These are phyloP conservation scores for Trypanosoma lewisi DNA, from an alignment of 208 protist genomes.

Conservation along the genomic window DNA sequence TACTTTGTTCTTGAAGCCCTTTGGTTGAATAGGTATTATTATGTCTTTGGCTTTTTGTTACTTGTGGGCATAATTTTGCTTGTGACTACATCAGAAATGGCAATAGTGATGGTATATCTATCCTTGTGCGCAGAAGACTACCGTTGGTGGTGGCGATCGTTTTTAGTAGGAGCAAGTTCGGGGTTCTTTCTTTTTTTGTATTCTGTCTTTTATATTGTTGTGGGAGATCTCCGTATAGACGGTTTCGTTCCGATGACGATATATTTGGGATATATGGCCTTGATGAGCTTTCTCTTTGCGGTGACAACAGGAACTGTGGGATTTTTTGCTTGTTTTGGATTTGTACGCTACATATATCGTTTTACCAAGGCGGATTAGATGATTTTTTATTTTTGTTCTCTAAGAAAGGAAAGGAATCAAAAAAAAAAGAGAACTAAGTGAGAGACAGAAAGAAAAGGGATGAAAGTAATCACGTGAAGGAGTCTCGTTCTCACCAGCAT, in stretches of 20 bases:
- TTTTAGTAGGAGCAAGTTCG: slow-evolving; percentile 68
- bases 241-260: slow-evolving; percentile 46
- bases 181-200: slow-evolving; percentile 95
- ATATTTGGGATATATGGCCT: slow-evolving; percentile 81
- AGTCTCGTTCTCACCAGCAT: too few relatives aligned
- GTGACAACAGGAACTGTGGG: slow-evolving; percentile 37
- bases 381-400: neutral
- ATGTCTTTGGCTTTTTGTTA: slow-evolving; percentile 95
- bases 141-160: slow-evolving; percentile 97
- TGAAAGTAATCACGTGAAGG: too few relatives aligned
- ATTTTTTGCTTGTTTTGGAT: slow-evolving; percentile 61
- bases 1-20: slow-evolving; percentile 95
- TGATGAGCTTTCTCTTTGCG: slow-evolving; percentile 44
- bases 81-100: slow-evolving; percentile 93
- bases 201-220: slow-evolving; percentile 86
- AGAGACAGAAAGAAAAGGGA: too few relatives aligned
- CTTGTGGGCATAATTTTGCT: slow-evolving; percentile 93
- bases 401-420: neutral
- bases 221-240: slow-evolving; percentile 60
- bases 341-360: slow-evolving; percentile 48
- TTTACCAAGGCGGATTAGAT: slow-evolving; percentile 38
- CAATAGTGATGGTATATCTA: slow-evolving; percentile 97
- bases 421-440: neutral
- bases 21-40: slow-evolving; percentile 92
- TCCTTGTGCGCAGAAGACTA: slow-evolving; percentile 95